These are phyloP conservation scores for Plasmodium reichenowi DNA, from an alignment of 169 alveolate species.

Conservation along the genomic window DNA sequence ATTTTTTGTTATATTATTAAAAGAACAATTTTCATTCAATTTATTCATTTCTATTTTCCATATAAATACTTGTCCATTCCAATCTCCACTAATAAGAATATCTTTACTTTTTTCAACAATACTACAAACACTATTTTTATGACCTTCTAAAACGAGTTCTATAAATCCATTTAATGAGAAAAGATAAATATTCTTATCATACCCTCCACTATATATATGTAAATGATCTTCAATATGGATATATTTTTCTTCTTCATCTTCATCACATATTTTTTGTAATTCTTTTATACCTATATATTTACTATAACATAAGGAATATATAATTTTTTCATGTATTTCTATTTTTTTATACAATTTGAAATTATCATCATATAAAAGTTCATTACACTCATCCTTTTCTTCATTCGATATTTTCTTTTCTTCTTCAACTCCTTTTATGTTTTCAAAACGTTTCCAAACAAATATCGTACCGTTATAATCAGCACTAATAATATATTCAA, in stretches of 20 bases:
- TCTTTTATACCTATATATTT: conserved; percentile 55
- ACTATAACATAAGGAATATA: conserved; percentile 42
- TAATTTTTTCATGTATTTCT: conserved; percentile 61
- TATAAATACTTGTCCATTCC: conserved; percentile 61
- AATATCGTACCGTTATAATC: conserved; percentile 38
- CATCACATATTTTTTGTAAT: conserved; percentile 13
- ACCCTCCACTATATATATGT: conserved; percentile 68
- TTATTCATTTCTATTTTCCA: conserved; percentile 23
- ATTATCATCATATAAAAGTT: conserved; percentile 1
- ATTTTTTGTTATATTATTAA: not conserved
- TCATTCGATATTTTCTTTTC: not conserved
- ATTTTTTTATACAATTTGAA: conserved; percentile 35
- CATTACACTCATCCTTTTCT: not conserved
- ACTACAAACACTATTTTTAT: conserved; percentile 59
- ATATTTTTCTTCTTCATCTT: conserved; percentile 10
- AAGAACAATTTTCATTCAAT: not conserved
- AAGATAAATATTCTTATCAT: conserved; percentile 29
- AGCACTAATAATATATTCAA: conserved; percentile 57
- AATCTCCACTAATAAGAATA: conserved; percentile 64
- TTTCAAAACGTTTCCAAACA: conserved; percentile 38
- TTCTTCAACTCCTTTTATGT: not conserved
- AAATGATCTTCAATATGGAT: not conserved
- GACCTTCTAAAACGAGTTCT: conserved; percentile 62
- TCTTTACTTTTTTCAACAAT: conserved; percentile 36
- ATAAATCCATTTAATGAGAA: conserved; percentile 42